These are phyloP conservation scores for Medicago lupulina DNA, from an alignment of 306 rosid genomes.

Conservation along the genomic window DNA sequence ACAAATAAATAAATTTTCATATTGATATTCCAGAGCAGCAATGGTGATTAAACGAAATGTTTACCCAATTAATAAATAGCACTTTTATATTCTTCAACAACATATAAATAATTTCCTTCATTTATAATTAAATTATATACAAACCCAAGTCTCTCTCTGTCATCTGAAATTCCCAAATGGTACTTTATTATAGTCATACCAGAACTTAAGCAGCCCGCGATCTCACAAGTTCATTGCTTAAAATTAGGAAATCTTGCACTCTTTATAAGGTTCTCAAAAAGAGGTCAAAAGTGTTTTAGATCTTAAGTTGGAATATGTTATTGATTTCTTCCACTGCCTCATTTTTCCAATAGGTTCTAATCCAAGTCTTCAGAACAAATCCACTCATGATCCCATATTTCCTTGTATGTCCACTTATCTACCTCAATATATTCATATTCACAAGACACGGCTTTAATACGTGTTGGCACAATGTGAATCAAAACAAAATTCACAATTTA, in stretches of 20 bases:
- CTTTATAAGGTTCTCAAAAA: slow-evolving; percentile 11
- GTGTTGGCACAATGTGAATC: slow-evolving; percentile 9
- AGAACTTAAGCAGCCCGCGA: slow-evolving; percentile 12
- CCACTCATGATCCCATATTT: not conserved
- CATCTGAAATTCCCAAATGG: slow-evolving; percentile 23
- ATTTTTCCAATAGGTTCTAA: not conserved
- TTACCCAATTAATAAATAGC: not conserved
- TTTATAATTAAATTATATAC: slow-evolving; percentile 2
- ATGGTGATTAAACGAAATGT: not conserved
- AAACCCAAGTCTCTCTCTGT: slow-evolving; percentile 1
- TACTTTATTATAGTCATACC: slow-evolving; percentile 13
- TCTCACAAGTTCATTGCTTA: slow-evolving; percentile 4
- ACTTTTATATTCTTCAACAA: not conserved
- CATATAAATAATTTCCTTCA: slow-evolving; percentile 22
- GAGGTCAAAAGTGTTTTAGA: not conserved
- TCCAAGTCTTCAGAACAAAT: slow-evolving; percentile 28
- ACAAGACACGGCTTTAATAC: slow-evolving; percentile 7
- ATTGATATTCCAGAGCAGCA: slow-evolving; percentile 20
- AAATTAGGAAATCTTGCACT: slow-evolving; percentile 33
- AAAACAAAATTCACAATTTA: slow-evolving; percentile 11
- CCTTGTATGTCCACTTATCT: slow-evolving; percentile 16
- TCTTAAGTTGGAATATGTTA: slow-evolving; percentile 5
- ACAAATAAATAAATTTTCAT: slow-evolving; percentile 33
- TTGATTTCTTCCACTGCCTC: slow-evolving; percentile 16
- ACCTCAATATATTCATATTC: slow-evolving; percentile 10